Evolutionary conservation across 2,329 filamentous ascomycete species (phyloP).

Genomic region (Hypoxylon sp.): DNA sequence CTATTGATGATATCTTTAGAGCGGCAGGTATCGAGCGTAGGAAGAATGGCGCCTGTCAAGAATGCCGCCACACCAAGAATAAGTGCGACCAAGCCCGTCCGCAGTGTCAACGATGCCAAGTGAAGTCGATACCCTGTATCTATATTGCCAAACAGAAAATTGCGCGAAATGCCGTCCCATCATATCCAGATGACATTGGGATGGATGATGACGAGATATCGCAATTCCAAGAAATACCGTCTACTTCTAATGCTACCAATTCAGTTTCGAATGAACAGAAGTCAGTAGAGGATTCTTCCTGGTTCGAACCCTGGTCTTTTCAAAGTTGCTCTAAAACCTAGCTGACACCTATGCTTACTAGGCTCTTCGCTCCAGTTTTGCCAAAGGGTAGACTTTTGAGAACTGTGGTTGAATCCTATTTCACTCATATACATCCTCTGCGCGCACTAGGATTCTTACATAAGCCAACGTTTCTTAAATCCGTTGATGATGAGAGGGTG

Average conservation of each 20-base stretch:
- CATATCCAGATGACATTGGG: background rate
- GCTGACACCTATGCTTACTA: background rate
- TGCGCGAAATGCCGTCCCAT: background rate
- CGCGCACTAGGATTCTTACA: background rate
- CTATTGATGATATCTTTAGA: background rate
- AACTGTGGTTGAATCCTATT: background rate
- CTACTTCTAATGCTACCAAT: background rate
- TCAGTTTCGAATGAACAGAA: background rate
- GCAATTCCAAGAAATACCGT: background rate
- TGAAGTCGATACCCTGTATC: background rate
- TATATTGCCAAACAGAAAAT: background rate
- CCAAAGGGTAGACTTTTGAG: slow-evolving; percentile 1
- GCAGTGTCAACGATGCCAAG: background rate
- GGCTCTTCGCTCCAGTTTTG: background rate
- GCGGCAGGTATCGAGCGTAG: background rate
- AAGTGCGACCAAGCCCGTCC: background rate
- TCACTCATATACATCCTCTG: background rate
- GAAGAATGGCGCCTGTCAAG: background rate
- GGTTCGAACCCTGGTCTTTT: background rate
- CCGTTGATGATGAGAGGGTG: background rate
- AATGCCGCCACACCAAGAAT: background rate
- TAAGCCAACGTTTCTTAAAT: background rate
- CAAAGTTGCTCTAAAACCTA: background rate
- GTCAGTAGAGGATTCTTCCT: background rate
- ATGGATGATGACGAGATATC: background rate